Base-by-base conservation (phyloP, 768 basidiomycete genomes). In the Boletus fagicola region DNA sequence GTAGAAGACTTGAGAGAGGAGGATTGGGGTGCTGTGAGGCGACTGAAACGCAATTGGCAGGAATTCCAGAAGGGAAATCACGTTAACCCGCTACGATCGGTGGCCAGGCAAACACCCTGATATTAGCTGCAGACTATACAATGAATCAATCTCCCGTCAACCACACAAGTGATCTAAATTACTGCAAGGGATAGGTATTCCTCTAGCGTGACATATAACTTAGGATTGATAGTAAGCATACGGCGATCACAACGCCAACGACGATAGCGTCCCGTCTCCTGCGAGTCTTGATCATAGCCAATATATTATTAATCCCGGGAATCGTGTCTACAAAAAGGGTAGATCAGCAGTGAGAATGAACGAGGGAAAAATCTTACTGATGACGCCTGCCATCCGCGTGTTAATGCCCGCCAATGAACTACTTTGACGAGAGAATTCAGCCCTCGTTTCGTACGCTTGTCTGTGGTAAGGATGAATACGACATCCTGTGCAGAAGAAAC, bases 371-470 rank as follows among this genome's bases (percentile, higher is more conserved):
- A 42, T 11, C 88, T 60, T 65, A 95, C 93, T 87, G 28, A 98
- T 75, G 18, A 96, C 91, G 49, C 85, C 82, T 53, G 79, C 75
- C 84, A 99, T 94, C 30, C 95, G 84, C 15, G 84, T 78, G 73
- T 92, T 94, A 61, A 99, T 92, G 16, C 85, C 80, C 10, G 83
- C 75, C 40, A 99, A 74, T 22, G 88, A 84, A 12, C 79, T 72
- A 33, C 94, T 80, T 72, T 99, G 97, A 45, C 85, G 82, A 28
- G 82, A 76, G 74, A 99, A 98, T 73, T 98, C 96, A 22, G 92
- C 84, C 31, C 97, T 87, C 4, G 96, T 98, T 68, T 94, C 97
- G 68, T 98, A 95, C 30, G 96, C 97, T 84, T 98, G 97, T 44
- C 94, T 98, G 53, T 31, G 28, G 31, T 33, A 50, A 43, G 28